Conservation (phyloP, 108 stramenopile species). For the Conticribra guillardii region DNA sequence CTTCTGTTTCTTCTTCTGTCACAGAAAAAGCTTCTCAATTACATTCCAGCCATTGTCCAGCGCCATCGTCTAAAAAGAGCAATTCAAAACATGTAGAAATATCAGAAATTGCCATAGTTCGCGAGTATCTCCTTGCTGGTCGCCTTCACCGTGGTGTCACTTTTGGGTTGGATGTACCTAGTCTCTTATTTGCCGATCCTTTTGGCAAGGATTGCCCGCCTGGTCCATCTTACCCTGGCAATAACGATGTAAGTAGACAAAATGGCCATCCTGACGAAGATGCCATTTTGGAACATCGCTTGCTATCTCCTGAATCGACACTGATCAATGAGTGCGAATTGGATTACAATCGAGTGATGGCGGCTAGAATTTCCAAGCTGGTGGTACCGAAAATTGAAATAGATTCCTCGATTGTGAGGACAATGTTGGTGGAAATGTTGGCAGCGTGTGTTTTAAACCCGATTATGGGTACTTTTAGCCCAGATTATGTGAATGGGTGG, state of each 20-base stretch:
- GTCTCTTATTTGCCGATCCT: slow-evolving; percentile 83
- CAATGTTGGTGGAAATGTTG: slow-evolving; percentile 76
- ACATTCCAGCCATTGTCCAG: too few relatives aligned
- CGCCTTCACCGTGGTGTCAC: slow-evolving; percentile 80
- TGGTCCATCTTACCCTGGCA: slow-evolving; percentile 31
- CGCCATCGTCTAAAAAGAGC: not conserved
- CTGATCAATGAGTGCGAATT: slow-evolving; percentile 78
- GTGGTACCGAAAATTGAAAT: slow-evolving; percentile 65
- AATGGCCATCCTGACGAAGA: slow-evolving; percentile 52
- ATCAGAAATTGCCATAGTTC: slow-evolving; percentile 72
- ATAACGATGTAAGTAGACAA: slow-evolving; percentile 25
- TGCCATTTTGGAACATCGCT: slow-evolving; percentile 67
- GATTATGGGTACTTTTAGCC: slow-evolving; percentile 72
- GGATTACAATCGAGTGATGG: slow-evolving; percentile 84
- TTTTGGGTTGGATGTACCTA: slow-evolving; percentile 89
- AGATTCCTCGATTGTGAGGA: slow-evolving; percentile 61
- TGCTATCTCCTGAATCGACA: slow-evolving; percentile 53
- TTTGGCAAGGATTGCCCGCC: slow-evolving; percentile 65
- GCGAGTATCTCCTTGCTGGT: slow-evolving; percentile 79
- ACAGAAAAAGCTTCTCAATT: too few relatives aligned
- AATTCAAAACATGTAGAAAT: slow-evolving; percentile 14
- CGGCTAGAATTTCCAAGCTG: slow-evolving; percentile 64
- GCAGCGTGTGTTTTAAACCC: slow-evolving; percentile 65
- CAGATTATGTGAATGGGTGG: slow-evolving; percentile 74
- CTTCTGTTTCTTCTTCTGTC: too few relatives aligned